Conservation (phyloP, 2,329 filamentous ascomycete genomes). For the Diplodia sapinea region DNA sequence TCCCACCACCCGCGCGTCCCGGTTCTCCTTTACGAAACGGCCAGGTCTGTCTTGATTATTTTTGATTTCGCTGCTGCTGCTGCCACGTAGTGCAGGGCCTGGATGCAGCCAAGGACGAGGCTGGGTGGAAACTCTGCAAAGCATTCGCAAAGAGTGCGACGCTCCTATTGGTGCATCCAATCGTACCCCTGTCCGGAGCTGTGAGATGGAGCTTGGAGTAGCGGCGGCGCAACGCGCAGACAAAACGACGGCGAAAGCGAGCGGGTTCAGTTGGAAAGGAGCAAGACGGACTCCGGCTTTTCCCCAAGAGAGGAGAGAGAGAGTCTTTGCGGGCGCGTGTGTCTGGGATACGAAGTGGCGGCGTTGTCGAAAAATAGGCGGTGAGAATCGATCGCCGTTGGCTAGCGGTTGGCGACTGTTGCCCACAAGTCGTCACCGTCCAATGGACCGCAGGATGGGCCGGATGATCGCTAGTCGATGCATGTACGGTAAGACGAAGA, state of each 20-base stretch:
- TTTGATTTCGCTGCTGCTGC: background rate
- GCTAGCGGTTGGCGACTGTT: constrained; percentile 1
- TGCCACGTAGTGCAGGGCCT: background rate
- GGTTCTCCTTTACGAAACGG: background rate
- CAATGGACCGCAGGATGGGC: constrained; percentile 3
- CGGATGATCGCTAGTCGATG: constrained; percentile 8
- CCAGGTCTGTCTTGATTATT: background rate
- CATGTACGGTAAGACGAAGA: background rate
- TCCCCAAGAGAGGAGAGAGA: background rate
- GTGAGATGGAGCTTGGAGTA: background rate
- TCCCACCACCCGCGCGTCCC: background rate
- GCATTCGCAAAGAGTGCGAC: background rate
- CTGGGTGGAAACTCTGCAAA: background rate
- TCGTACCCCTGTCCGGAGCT: background rate
- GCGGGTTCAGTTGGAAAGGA: background rate
- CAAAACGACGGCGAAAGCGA: background rate
- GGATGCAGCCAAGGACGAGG: background rate
- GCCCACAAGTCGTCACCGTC: background rate
- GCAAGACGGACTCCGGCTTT: background rate
- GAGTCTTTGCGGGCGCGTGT: background rate
- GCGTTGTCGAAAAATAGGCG: constrained; percentile 14
- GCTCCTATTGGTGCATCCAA: background rate
- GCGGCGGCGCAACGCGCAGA: background rate
- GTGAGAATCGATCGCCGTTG: constrained; percentile 7
- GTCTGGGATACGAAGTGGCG: constrained; percentile 2